phyloP scores from a whole-genome alignment of 495 filamentous ascomycete genomes.

The Penicillium psychrofluorescens region DNA sequence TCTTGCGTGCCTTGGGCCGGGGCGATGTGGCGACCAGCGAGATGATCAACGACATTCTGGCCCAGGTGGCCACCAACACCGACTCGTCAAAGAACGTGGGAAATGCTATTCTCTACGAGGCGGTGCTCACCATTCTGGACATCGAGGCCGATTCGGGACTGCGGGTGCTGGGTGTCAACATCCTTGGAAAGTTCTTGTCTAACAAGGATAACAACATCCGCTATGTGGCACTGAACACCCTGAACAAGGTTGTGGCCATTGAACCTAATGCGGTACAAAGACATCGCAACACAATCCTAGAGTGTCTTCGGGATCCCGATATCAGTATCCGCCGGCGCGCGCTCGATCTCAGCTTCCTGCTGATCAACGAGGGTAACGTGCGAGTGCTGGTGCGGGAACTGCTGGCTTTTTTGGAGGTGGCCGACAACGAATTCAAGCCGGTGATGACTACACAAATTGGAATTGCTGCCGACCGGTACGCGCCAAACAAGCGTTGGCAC shows the following conservation, averaged over 20 bases:
- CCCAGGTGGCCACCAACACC: conserved; percentile 96
- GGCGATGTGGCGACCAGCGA: conserved; percentile 88
- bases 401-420: conserved; percentile 89
- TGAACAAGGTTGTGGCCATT: conserved; percentile 96
- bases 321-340: conserved; percentile 94
- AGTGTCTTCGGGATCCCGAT: conserved; percentile 95
- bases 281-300: conserved; percentile 94
- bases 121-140: conserved; percentile 93
- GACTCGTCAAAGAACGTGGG: conserved; percentile 98
- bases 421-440: conserved; percentile 97
- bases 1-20: conserved; percentile 77
- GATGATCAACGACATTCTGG: conserved; percentile 96
- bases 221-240: conserved; percentile 93
- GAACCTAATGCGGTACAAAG: conserved; percentile 96
- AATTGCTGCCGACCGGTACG: conserved; percentile 90
- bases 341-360: conserved; percentile 91
- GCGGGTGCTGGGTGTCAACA: conserved; percentile 92
- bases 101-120: conserved; percentile 96
- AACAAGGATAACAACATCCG: conserved; percentile 99
- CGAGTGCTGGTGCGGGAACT: conserved; percentile 87
- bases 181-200: conserved; percentile 92
- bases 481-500: conserved; percentile 96
- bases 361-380: conserved; percentile 95
- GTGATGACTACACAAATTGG: conserved; percentile 96
- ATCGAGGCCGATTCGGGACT: conserved; percentile 95